phyloP scores from a whole-genome alignment of 2,329 filamentous ascomycete species.

The Colletotrichum destructivum region DNA sequence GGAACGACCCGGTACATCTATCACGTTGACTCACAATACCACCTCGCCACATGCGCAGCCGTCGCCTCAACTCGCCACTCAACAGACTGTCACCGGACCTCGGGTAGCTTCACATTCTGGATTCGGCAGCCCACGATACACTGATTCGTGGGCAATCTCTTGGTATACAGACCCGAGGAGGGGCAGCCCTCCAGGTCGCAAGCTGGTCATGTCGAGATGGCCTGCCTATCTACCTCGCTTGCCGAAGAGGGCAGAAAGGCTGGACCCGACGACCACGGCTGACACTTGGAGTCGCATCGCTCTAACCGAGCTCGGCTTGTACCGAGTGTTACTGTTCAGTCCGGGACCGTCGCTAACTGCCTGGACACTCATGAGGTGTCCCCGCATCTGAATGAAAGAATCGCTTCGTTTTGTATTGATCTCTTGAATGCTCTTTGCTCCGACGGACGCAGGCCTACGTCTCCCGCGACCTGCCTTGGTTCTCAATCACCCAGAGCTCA shows the following conservation, averaged over 20 bases:
- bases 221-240: not conserved
- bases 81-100: not conserved
- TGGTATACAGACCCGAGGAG: not conserved
- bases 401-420: not conserved
- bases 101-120: not conserved
- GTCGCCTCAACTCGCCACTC: not conserved
- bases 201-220: not conserved
- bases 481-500: constrained; percentile 51
- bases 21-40: not conserved
- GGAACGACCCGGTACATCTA: not conserved
- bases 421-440: not conserved
- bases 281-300: not conserved
- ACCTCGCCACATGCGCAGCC: not conserved
- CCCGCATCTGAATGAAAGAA: not conserved
- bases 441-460: not conserved
- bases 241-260: not conserved
- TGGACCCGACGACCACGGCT: not conserved
- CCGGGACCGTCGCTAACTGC: not conserved
- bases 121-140: not conserved
- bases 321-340: not conserved
- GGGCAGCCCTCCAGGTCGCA: not conserved
- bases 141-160: not conserved
- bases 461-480: constrained; percentile 24
- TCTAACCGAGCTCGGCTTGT: not conserved
- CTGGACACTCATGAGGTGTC: not conserved